Evolutionary conservation across 2,329 filamentous ascomycete genomes (phyloP).

Genomic region (Verticillium klebahnii): DNA sequence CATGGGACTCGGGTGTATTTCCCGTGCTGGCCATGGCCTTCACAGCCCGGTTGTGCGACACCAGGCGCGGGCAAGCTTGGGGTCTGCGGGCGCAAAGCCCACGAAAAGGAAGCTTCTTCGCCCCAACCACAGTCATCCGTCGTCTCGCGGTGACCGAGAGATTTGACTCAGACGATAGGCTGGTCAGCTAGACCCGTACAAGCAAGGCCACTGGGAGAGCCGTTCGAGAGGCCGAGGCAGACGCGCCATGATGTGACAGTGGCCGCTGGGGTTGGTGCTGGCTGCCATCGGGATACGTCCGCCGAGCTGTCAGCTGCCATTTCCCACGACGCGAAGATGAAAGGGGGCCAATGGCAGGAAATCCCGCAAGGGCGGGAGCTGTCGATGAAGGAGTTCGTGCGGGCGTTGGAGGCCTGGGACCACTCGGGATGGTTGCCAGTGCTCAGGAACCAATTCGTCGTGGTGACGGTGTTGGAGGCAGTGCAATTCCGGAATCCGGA

Average conservation of each 20-base stretch:
- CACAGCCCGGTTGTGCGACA: neutral
- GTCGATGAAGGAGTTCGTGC: neutral
- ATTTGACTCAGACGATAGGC: neutral
- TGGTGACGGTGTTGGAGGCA: neutral
- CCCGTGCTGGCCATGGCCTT: neutral
- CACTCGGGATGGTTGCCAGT: neutral
- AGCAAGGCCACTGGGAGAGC: neutral
- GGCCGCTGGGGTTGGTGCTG: neutral
- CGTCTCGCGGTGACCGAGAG: neutral
- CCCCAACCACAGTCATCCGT: neutral
- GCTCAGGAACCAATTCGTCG: neutral
- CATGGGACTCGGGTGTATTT: neutral
- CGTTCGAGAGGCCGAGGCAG: neutral
- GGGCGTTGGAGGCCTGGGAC: neutral
- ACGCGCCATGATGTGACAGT: neutral
- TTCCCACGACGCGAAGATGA: neutral
- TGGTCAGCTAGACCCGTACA: neutral
- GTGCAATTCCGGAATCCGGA: neutral
- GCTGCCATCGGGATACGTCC: neutral
- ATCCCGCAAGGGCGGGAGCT: neutral
- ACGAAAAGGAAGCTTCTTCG: neutral
- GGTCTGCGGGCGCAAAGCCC: neutral
- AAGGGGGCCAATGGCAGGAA: neutral
- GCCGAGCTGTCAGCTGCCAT: neutral
- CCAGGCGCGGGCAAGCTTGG: neutral